phyloP scores from a whole-genome alignment of 1,284 basidiomycete species.

The Spongispora temasekensis region DNA sequence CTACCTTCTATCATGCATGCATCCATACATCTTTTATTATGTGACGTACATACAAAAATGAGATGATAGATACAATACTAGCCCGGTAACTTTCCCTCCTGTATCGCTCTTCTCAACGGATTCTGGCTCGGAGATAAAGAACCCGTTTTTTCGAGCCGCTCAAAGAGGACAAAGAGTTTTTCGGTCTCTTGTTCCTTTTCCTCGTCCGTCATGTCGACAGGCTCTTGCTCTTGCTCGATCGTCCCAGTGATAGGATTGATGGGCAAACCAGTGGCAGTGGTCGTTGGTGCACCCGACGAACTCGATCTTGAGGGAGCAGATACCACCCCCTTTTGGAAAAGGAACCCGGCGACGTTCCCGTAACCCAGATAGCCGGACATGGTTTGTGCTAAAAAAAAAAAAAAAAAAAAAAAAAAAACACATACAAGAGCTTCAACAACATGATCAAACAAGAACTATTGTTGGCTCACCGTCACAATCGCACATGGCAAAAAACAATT shows the following conservation, averaged over 20 bases:
- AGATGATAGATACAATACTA: slow-evolving; percentile 3
- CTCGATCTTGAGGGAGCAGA: slow-evolving; percentile 46
- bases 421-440: no score
- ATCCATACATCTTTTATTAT: not conserved
- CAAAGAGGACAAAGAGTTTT: slow-evolving; percentile 86
- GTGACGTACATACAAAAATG: not conserved
- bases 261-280: slow-evolving; percentile 44
- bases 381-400: slow-evolving; percentile 63
- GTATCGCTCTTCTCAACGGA: slow-evolving; percentile 71
- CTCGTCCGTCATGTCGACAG: slow-evolving; percentile 79
- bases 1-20: not conserved
- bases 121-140: slow-evolving; percentile 65
- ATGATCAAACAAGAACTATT: no score
- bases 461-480: slow-evolving; percentile 71
- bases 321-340: slow-evolving; percentile 86
- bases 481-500: slow-evolving; percentile 81
- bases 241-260: slow-evolving; percentile 85
- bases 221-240: slow-evolving; percentile 41
- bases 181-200: slow-evolving; percentile 92
- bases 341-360: slow-evolving; percentile 89
- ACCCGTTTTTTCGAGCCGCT: slow-evolving; percentile 78
- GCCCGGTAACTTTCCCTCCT: slow-evolving; percentile 43
- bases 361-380: slow-evolving; percentile 83
- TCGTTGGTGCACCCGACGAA: slow-evolving; percentile 31
- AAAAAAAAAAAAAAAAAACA: no score